phyloP scores from a whole-genome alignment of 75 land plant species.

The Chamaecyparis obtusa region DNA sequence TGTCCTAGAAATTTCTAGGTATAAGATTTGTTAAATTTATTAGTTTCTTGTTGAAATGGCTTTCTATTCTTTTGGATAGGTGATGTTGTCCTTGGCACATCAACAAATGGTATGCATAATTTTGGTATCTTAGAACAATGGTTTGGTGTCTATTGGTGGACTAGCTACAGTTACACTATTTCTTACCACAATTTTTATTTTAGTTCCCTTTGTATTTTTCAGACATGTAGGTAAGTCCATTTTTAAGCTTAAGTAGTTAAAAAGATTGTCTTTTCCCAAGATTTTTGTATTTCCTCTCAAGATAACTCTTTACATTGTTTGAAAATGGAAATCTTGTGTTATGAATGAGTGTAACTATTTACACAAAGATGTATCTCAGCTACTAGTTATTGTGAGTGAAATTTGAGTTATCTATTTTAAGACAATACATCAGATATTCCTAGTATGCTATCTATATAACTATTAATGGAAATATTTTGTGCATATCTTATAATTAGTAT shows the following conservation, averaged over 20 bases:
- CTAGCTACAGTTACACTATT: constrained; percentile 27
- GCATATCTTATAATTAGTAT: background rate
- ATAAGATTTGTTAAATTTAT: too few species aligned
- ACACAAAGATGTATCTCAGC: background rate
- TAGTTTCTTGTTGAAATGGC: background rate
- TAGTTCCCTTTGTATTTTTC: constrained; percentile 36
- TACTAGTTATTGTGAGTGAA: background rate
- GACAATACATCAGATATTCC: background rate
- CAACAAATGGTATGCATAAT: constrained; percentile 22
- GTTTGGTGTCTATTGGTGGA: constrained; percentile 48
- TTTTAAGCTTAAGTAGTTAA: background rate
- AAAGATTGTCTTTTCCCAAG: background rate
- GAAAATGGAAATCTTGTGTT: background rate
- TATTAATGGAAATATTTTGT: background rate
- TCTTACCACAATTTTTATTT: constrained; percentile 31
- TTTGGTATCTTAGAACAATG: constrained; percentile 47
- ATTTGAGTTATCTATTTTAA: background rate
- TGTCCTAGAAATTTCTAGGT: too few species aligned
- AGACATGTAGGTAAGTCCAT: constrained; percentile 32
- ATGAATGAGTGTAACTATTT: background rate
- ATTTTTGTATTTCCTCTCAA: background rate
- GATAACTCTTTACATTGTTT: background rate
- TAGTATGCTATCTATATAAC: background rate
- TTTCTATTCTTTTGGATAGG: constrained; percentile 11
- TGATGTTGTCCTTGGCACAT: constrained; percentile 46